Evolutionary conservation across 208 protist genomes (phyloP), one percentile per base, ranked within the genome.

Genomic region (Leishmania braziliensis): DNA sequence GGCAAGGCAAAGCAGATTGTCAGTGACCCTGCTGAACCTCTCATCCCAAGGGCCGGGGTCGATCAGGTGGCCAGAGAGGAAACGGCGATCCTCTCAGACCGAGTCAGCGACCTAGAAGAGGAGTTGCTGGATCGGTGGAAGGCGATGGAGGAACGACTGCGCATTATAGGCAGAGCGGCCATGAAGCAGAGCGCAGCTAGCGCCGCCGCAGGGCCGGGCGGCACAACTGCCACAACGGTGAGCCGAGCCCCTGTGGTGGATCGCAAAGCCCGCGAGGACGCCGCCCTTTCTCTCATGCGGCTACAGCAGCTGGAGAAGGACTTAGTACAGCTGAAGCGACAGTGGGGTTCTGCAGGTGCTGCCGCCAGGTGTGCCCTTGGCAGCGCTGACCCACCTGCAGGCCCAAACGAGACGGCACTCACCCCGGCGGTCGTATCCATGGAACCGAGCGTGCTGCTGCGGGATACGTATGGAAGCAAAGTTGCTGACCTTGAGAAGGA

Each of bases 211-310:
- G 66, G 72, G 8, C n/a, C 66, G 16, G 58, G 68, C 51, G 68
- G 73, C 63, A 74, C 72, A 6, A 79, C 78, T 20, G 63, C 56
- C 18, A 23, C 39, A 36, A 14, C 78, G 77, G 58, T 87, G 65
- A 71, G 65, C 69, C 79, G 78, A 2, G 69, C 85, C 5, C 53
- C 81, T 18, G 83, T 90, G 36, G 89, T 95, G 73, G 94, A 97
- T 77, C 88, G 94, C 79, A 97, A 96, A 83, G 92, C 92, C 1
- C 92, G 94, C 66, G 92, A 97, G 84, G 94, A 97, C 83, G 91
- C 91, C 48, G 91, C 94, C 56, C 70, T 93, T 66, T 96, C 92
- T 20, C 87, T 96, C 16, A 96, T 96, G 94, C 88, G 94, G 16
- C 85, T 95, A 46, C 92, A 96, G 88, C 87, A 95, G 76, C 56